These are phyloP conservation scores for Sugiyamaella marilandica DNA, from an alignment of 805 yeast species.

Conservation along the genomic window DNA sequence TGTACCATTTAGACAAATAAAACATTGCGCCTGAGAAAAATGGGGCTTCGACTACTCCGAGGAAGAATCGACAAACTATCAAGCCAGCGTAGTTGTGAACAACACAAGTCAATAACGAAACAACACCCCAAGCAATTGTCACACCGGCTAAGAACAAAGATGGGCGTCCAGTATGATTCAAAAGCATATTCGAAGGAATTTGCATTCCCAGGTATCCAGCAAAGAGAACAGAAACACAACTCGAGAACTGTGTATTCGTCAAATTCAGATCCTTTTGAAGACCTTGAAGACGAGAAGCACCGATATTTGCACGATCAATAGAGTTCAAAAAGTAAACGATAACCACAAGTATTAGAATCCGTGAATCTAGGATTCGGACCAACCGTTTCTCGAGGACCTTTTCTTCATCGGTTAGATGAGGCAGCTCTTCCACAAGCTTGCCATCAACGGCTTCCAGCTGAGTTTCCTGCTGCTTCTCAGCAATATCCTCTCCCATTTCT, in stretches of 20 bases:
- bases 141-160: conserved; percentile 34
- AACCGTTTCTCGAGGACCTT: conserved; percentile 8
- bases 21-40: conserved; percentile 41
- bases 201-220: conserved; percentile 35
- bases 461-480: conserved; percentile 1
- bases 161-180: conserved; percentile 34
- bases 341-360: conserved; percentile 42
- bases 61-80: conserved; percentile 35
- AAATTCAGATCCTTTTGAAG: conserved; percentile 39
- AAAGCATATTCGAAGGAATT: conserved; percentile 35
- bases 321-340: conserved; percentile 43
- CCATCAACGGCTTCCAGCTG: conserved; percentile 3
- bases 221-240: conserved; percentile 40
- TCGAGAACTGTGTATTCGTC: conserved; percentile 40
- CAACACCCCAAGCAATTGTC: conserved; percentile 37
- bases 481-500: not conserved
- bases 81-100: conserved; percentile 30
- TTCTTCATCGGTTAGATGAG: conserved; percentile 18
- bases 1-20: conserved; percentile 39
- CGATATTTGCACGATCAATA: conserved; percentile 44
- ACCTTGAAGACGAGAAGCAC: conserved; percentile 45
- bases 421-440: conserved; percentile 47
- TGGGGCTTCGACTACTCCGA: conserved; percentile 42
- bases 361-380: conserved; percentile 39
- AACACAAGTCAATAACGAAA: conserved; percentile 32